Base-by-base conservation (phyloP, 495 filamentous ascomycete genomes). In the Chlorociboria aeruginascens region DNA sequence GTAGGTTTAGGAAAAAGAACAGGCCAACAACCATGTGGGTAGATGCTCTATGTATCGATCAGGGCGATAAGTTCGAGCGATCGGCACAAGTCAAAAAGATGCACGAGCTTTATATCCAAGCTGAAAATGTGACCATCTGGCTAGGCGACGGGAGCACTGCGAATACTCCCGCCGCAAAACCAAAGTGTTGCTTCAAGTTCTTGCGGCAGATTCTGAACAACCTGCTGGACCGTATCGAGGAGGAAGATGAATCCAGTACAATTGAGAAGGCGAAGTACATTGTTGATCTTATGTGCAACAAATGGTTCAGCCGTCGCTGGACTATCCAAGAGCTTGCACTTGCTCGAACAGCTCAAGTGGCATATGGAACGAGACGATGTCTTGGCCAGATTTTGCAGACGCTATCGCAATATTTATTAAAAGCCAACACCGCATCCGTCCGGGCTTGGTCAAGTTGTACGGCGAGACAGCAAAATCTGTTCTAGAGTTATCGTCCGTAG, bases 21-120 rank as follows among this genome's bases (percentile, higher is more conserved):
- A 74, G 72, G 74, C 46, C 56, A 53, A 0, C 51, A 50, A 6
- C 68, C 65, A 9, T 85, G 81, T 56, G 67, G 69, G 42, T 38
- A 4, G 47, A 50, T 28, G 47, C 47, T 1, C 3, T 50, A 6
- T 50, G 47, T 28, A 50, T 50, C n/a, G 16, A 44, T 29, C 47
- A 50, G 30, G 6, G 10, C 1, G 31, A 50, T 17, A 7, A 25
- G n/a, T 51, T n/a, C 9, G 47, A 50, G 29, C 16, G 16, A 29
- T 14, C 38, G 3, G 40, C 39, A 3, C 47, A 50, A 33, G 16
- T 50, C 38, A 40, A 42, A 38, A 6, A 42, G 32, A 40, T 36
- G 35, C 16, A 36, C 1, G 11, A 42, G 51, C 33, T 50, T 8
- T 50, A 50, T 36, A 16, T 13, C 7, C n/a, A 33, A 13, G 49